phyloP scores from a whole-genome alignment of 495 filamentous ascomycete species.

The Penicillium steckii region DNA sequence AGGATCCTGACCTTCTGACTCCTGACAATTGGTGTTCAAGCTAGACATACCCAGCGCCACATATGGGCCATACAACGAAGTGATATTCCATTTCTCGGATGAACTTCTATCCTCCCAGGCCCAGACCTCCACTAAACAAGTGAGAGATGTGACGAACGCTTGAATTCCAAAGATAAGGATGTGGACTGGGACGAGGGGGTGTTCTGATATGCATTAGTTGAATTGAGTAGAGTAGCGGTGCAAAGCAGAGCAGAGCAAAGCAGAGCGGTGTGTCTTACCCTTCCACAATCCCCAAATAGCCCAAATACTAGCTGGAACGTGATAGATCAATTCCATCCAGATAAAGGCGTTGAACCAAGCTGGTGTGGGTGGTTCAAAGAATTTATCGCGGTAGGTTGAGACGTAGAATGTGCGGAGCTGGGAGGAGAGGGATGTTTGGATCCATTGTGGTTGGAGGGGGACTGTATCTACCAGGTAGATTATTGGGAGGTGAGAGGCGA shows the following conservation, averaged over 20 bases:
- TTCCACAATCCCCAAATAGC: slow-evolving; percentile 50
- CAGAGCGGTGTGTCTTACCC: slow-evolving; percentile 35
- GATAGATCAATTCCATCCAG: slow-evolving; percentile 66
- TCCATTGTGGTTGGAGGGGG: slow-evolving; percentile 58
- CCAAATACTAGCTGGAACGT: slow-evolving; percentile 69
- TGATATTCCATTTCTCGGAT: slow-evolving; percentile 54
- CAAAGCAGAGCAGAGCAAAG: too few species aligned
- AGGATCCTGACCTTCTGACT: background rate
- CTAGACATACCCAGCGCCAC: slow-evolving; percentile 71
- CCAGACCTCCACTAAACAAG: slow-evolving; percentile 63
- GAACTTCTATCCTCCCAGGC: slow-evolving; percentile 57
- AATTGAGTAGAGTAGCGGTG: too few species aligned
- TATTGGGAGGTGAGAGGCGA: slow-evolving; percentile 64
- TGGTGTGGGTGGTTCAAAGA: slow-evolving; percentile 61
- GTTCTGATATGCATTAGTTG: slow-evolving; percentile 38
- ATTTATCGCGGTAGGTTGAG: slow-evolving; percentile 69
- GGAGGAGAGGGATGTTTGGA: slow-evolving; percentile 51
- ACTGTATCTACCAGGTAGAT: slow-evolving; percentile 66
- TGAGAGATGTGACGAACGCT: slow-evolving; percentile 68
- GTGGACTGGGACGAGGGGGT: slow-evolving; percentile 59
- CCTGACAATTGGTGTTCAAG: background rate
- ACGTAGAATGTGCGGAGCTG: slow-evolving; percentile 62
- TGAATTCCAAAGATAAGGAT: slow-evolving; percentile 69
- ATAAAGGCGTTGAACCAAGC: slow-evolving; percentile 71
- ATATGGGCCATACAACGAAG: slow-evolving; percentile 70